Evolutionary conservation across 2,329 filamentous ascomycete genomes (phyloP), one percentile per base, ranked within the genome.

Genomic region (Clarireedia homoeocarpa): DNA sequence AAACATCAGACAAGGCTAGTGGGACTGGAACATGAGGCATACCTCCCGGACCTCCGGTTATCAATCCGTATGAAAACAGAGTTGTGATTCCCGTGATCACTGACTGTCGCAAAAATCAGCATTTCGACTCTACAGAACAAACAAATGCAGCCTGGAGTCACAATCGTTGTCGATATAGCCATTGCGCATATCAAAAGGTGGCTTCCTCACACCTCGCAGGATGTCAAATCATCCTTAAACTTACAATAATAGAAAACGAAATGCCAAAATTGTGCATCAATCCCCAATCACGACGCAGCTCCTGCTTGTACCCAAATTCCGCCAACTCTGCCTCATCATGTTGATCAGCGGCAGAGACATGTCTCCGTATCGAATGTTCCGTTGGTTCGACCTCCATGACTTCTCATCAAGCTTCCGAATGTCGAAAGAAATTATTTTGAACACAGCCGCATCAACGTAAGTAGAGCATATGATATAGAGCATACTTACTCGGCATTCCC

Each of bases 71-170:
- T 26, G 72, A 67, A 64, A 83, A 82, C 1, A 83, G 69, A 0
- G 80, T 83, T 0, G 79, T 82, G 45, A 83, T 74, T 51, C 80
- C 80, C 1, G 80, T 82, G 58, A 83, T 79, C 51, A 83, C 78
- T 54, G 76, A 80, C 77, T 79, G 51, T 27, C 20, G 12, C 9
- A 24, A 52, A n/a, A n/a, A 24, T 53, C n/a, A 58, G 34, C 23
- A n/a, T 12, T 9, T 34, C 30, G 30, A 34, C 30, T 34, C 12
- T 4, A 12, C 30, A 34, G 10, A 34, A 9, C 30, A 34, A 9
- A 34, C 10, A 34, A 12, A 12, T 34, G 1, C 26, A 34, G 1
- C 5, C 9, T 42, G 39, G 15, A 14, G 17, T 42, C 39, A n/a
- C 39, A 20, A 42, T n/a, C 39, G 17, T 10, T 5, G 3, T 34